Conservation (phyloP, 1,284 basidiomycete species). For the Ganoderma leucocontextum region DNA sequence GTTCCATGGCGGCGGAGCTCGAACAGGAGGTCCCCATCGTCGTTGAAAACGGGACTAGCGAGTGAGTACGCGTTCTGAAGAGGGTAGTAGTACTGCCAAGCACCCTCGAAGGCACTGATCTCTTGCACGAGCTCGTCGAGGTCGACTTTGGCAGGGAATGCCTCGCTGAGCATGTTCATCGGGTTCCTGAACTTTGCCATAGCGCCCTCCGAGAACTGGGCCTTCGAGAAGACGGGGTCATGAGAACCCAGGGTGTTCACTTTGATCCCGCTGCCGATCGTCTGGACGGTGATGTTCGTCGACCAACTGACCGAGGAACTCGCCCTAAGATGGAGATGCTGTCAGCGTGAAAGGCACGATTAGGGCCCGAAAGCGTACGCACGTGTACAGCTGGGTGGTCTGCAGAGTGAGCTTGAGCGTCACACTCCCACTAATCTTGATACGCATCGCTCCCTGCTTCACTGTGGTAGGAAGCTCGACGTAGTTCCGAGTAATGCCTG, state of each 20-base stretch:
- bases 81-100: conserved; percentile 41
- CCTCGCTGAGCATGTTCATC: conserved; percentile 27
- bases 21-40: conserved; percentile 43
- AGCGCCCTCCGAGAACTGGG: conserved; percentile 22
- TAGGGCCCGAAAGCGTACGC: conserved; percentile 8
- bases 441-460: conserved; percentile 37
- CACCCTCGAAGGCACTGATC: conserved; percentile 42
- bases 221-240: conserved; percentile 25
- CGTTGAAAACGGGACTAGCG: conserved; percentile 44
- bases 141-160: conserved; percentile 34
- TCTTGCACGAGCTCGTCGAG: conserved; percentile 36
- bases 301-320: conserved; percentile 36
- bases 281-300: conserved; percentile 31
- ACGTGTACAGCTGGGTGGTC: conserved; percentile 35
- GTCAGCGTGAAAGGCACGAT: neutral
- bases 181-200: conserved; percentile 22
- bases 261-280: conserved; percentile 31
- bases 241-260: conserved; percentile 32
- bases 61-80: conserved; percentile 38
- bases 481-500: conserved; percentile 43
- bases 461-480: conserved; percentile 40
- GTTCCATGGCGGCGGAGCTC: conserved; percentile 37
- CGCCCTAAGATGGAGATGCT: conserved; percentile 27
- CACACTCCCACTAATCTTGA: conserved; percentile 41
- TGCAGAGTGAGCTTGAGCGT: conserved; percentile 38